Base-by-base conservation (phyloP, 2,329 filamentous ascomycete species). In the Triangularia verruculosa region DNA sequence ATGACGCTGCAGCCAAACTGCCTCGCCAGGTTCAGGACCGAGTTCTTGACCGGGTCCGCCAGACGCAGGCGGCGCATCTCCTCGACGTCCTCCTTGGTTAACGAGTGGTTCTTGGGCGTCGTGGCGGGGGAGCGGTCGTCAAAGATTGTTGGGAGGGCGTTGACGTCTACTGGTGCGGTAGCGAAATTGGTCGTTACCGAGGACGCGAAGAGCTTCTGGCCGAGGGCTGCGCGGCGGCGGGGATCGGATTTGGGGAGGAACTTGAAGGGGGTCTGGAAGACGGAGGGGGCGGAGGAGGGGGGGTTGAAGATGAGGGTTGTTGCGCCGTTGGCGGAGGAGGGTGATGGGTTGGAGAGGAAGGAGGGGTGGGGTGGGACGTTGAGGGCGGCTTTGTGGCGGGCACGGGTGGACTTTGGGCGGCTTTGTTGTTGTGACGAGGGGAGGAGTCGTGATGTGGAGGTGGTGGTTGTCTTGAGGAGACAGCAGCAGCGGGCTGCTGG, bases 181-280 rank as follows among this genome's bases (percentile, higher is more conserved):
- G 25, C 3, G 71, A 47, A 28, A 25, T 65, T 25, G 61, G 61
- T 57, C 28, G 70, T 72, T 27, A 70, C 61, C 12, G 74, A 71
- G 30, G 72, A 71, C 64, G 74, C 73, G 63, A 82, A 75, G 32
- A 85, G 78, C 47, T 78, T 72, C 15, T 66, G 61, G 34, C 77
- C 74, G 47, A 84, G 75, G 73, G 82, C 80, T 55, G 80, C 79
- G 59, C 77, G 75, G 27, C 83, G 81, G 55, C 84, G 81, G 15
- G 83, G 82, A 71, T 87, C 85, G 68, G 72, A 75, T 58, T 78
- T 80, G 61, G 86, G 86, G 28, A 89, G 82, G 76, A 89, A 89
- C 72, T 86, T 83, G 76, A 87, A 83, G 62, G 86, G 86, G n/a
- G 86, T 89, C 77, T 89, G 83, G 70, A 80, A 81, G 63, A 87